Percentiles rank a stretch among this genome's conserved stretches.
Evolutionary conservation across 805 yeast species (phyloP).

Genomic region (Ogataea allantospora): DNA sequence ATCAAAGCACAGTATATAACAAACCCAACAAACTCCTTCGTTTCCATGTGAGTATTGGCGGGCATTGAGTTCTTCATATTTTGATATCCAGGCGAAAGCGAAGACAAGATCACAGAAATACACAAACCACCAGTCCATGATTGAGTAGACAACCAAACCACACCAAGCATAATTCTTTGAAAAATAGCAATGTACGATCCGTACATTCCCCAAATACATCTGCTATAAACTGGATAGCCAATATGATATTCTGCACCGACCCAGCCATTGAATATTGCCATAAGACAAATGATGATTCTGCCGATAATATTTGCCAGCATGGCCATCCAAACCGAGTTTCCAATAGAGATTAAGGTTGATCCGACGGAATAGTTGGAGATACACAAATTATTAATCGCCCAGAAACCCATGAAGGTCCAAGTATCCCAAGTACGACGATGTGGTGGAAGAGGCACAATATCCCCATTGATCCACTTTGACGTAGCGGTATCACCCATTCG

Average conservation of each 20-base stretch:
- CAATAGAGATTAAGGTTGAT: conserved; percentile 20
- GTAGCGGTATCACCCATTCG: conserved; percentile 4
- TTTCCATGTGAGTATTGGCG: conserved; percentile 33
- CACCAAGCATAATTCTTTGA: conserved; percentile 42
- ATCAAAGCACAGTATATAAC: conserved; percentile 42
- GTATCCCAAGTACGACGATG: conserved; percentile 46
- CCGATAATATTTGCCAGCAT: conserved; percentile 45
- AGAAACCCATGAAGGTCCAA: conserved; percentile 40
- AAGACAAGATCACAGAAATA: conserved; percentile 37
- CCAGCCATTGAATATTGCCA: conserved; percentile 46
- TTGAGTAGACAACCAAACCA: conserved; percentile 46
- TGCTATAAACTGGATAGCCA: conserved; percentile 45
- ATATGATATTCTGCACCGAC: conserved; percentile 52
- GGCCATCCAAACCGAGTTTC: conserved; percentile 35
- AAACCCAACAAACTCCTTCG: conserved; percentile 43
- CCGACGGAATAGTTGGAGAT: conserved; percentile 22
- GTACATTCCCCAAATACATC: conserved; percentile 45
- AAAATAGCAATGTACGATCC: conserved; percentile 44
- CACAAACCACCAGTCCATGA: conserved; percentile 49
- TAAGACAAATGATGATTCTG: conserved; percentile 42
- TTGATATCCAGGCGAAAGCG: conserved; percentile 37
- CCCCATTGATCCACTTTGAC: conserved; percentile 32
- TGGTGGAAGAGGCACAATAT: conserved; percentile 45
- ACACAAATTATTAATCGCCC: conserved; percentile 38
- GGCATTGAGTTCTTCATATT: conserved; percentile 23